phyloP scores from a whole-genome alignment of 805 yeast species.

The Cyberlindnera saturnus region DNA sequence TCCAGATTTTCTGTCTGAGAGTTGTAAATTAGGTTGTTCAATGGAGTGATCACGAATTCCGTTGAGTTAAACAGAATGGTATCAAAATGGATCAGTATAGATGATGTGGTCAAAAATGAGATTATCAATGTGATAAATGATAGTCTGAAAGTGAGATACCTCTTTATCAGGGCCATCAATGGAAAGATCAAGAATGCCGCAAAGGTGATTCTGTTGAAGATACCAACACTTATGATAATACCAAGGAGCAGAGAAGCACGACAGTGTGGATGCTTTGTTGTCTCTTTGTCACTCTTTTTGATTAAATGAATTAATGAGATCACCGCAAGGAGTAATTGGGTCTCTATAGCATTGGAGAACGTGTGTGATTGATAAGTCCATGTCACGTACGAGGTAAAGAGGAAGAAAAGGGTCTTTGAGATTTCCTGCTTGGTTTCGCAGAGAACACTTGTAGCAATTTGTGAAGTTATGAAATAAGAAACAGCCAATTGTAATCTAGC shows the following conservation, averaged over 20 bases:
- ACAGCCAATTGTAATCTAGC: slow-evolving; percentile 43
- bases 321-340: slow-evolving; percentile 34
- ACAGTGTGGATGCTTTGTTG: slow-evolving; percentile 13
- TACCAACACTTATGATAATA: slow-evolving; percentile 51
- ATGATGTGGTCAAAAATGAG: slow-evolving; percentile 32
- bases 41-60: slow-evolving; percentile 52
- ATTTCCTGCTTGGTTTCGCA: slow-evolving; percentile 45
- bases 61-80: slow-evolving; percentile 35
- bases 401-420: slow-evolving; percentile 31
- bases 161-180: slow-evolving; percentile 36
- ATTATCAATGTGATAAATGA: slow-evolving; percentile 27
- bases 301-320: slow-evolving; percentile 34
- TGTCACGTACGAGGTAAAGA: slow-evolving; percentile 61
- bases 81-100: slow-evolving; percentile 44
- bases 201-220: slow-evolving; percentile 83
- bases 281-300: slow-evolving; percentile 7
- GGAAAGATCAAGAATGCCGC: slow-evolving; percentile 71
- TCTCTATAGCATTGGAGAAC: slow-evolving; percentile 84
- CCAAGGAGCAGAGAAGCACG: slow-evolving; percentile 34
- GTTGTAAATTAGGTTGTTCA: slow-evolving; percentile 74
- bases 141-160: slow-evolving; percentile 31
- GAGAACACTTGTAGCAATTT: slow-evolving; percentile 38
- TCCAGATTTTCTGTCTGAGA: slow-evolving; percentile 50
- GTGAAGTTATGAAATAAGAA: slow-evolving; percentile 29
- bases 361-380: slow-evolving; percentile 80